These are phyloP conservation scores for Auricularia sp. DNA, from an alignment of 768 basidiomycete genomes.

Conservation along the genomic window DNA sequence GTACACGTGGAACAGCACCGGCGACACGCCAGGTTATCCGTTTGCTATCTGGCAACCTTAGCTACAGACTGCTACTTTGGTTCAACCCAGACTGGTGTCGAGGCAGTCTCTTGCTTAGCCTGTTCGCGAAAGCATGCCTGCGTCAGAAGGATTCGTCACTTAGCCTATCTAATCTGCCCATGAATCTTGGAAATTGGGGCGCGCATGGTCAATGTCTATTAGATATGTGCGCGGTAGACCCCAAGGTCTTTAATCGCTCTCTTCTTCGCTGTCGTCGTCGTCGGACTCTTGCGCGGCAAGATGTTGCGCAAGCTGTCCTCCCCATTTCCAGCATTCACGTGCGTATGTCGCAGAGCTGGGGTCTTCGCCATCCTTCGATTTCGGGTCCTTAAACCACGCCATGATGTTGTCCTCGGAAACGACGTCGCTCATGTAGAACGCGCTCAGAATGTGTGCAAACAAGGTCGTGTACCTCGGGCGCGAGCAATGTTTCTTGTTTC, in stretches of 20 bases:
- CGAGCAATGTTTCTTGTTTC: constrained; percentile 51
- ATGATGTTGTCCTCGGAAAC: constrained; percentile 85
- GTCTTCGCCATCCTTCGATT: constrained; percentile 30
- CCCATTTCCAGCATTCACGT: constrained; percentile 7
- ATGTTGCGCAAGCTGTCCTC: constrained; percentile 16
- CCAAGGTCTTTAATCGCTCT: constrained; percentile 9
- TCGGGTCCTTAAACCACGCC: constrained; percentile 63
- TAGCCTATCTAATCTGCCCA: too few relatives aligned
- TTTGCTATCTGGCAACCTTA: too few relatives aligned
- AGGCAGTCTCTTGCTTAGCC: too few relatives aligned
- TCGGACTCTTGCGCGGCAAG: constrained; percentile 15
- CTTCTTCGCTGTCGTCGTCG: constrained; percentile 15
- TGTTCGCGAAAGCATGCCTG: too few relatives aligned
- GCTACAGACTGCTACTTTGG: too few relatives aligned
- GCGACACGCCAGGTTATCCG: too few relatives aligned
- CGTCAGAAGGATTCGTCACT: too few relatives aligned
- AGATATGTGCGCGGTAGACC: too few relatives aligned
- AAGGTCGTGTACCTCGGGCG: constrained; percentile 50
- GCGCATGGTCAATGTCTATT: too few relatives aligned
- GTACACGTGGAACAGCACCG: too few relatives aligned
- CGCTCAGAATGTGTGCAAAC: constrained; percentile 79
- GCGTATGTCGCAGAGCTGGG: constrained; percentile 16
- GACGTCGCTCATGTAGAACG: constrained; percentile 85
- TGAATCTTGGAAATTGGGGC: too few relatives aligned
- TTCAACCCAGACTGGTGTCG: too few relatives aligned